Conservation (phyloP, 2,329 filamentous ascomycete species). For the Phaeomoniella chlamydospora region DNA sequence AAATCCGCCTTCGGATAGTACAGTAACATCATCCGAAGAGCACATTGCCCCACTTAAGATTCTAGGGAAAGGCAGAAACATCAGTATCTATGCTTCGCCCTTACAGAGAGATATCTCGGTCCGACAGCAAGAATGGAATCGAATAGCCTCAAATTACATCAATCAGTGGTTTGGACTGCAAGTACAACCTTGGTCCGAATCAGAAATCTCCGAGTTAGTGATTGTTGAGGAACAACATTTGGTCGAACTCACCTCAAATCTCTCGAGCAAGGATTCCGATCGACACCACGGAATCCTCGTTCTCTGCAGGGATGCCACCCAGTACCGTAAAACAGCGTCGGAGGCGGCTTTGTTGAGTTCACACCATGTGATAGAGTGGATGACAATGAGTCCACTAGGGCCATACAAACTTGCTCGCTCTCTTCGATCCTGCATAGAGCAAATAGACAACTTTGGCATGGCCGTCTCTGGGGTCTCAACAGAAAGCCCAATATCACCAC, state of each 20-base stretch:
- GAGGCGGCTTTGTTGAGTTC: not conserved
- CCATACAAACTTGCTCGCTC: conserved; percentile 7
- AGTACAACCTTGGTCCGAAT: not conserved
- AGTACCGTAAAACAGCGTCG: not conserved
- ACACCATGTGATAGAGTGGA: not conserved
- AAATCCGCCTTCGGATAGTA: conserved; percentile 4
- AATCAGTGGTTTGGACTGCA: not conserved
- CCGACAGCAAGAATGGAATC: not conserved
- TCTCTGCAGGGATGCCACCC: not conserved
- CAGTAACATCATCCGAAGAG: conserved; percentile 2
- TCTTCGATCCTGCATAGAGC: conserved; percentile 5
- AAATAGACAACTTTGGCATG: not conserved
- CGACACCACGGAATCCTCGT: not conserved
- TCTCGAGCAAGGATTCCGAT: not conserved
- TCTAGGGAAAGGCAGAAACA: not conserved
- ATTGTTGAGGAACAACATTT: conserved; percentile 6
- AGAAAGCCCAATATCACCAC: not conserved
- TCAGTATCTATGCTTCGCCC: not conserved
- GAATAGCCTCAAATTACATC: not conserved
- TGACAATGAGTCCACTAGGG: conserved; percentile 5
- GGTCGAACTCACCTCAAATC: conserved; percentile 1
- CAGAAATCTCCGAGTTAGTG: conserved; percentile 2
- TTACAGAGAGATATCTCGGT: no score
- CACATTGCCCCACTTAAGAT: not conserved
- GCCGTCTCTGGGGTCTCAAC: not conserved